These are phyloP conservation scores for Claviceps sorghi DNA, from an alignment of 2,329 filamentous ascomycete genomes.

Conservation along the genomic window DNA sequence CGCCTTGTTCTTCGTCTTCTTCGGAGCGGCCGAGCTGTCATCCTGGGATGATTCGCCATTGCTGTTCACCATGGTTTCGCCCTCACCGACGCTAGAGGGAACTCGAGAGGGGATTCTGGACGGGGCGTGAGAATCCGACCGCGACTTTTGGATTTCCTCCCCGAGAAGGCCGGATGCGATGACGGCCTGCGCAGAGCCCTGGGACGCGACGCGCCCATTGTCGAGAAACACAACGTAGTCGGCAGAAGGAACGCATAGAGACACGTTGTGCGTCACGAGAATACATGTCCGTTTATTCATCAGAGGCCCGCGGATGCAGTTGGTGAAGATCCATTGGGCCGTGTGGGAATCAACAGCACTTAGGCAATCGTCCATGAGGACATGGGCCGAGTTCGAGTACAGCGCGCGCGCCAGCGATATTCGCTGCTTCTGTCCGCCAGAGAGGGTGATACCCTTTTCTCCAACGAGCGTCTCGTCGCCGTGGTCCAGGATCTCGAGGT, in stretches of 20 bases:
- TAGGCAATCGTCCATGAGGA: constrained; percentile 87
- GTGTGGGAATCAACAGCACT: constrained; percentile 96
- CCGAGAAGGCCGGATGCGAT: constrained; percentile 79
- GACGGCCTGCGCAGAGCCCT: constrained; percentile 65
- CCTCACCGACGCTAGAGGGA: constrained; percentile 56
- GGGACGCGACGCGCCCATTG: constrained; percentile 64
- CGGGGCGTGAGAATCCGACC: constrained; percentile 53
- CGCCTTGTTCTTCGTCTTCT: constrained; percentile 18
- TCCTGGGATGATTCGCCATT: constrained; percentile 31
- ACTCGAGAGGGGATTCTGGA: constrained; percentile 68
- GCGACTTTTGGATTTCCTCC: constrained; percentile 65
- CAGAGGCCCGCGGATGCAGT: constrained; percentile 76
- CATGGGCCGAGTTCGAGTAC: constrained; percentile 86
- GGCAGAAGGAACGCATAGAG: constrained; percentile 69
- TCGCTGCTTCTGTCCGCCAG: constrained; percentile 92
- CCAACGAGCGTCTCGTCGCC: constrained; percentile 90
- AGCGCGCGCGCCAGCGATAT: constrained; percentile 92
- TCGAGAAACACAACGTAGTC: constrained; percentile 73
- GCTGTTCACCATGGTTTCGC: constrained; percentile 39
- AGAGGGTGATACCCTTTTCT: constrained; percentile 93
- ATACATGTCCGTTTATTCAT: constrained; percentile 87
- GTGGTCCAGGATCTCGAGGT: constrained; percentile 80
- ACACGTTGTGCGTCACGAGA: constrained; percentile 86
- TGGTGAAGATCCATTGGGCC: constrained; percentile 93
- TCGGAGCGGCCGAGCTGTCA: constrained; percentile 30